Evolutionary conservation across 768 basidiomycete genomes (phyloP).

Genomic region (Cytidiella melzeri): DNA sequence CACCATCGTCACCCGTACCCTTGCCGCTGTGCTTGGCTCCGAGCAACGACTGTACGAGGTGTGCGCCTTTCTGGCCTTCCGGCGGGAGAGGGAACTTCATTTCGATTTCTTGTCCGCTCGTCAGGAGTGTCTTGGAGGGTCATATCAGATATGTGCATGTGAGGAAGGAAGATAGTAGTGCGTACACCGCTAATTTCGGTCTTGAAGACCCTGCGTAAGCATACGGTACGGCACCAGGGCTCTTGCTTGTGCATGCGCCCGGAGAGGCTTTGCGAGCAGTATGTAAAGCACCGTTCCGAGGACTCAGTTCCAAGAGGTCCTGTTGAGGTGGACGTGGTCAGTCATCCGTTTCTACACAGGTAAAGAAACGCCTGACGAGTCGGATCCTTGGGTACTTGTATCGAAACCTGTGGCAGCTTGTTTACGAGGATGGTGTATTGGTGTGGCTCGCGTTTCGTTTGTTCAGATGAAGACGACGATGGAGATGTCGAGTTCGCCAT

Average conservation of each 20-base stretch:
- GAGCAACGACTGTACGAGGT: background rate
- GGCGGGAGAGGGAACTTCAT: conserved; percentile 53
- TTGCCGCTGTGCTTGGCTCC: background rate
- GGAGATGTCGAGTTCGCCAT: background rate
- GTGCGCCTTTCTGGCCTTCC: conserved; percentile 49
- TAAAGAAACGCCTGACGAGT: no score
- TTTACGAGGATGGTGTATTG: background rate
- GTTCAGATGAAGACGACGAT: background rate
- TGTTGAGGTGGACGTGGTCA: no score
- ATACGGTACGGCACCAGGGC: conserved; percentile 31
- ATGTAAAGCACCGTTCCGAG: conserved; percentile 32
- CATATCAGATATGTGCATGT: background rate
- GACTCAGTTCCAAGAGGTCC: conserved; percentile 9
- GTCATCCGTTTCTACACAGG: no score
- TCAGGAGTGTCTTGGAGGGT: background rate
- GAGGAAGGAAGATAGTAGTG: no score
- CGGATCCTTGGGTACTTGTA: background rate
- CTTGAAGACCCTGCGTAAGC: conserved; percentile 30
- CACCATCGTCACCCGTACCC: conserved; percentile 16
- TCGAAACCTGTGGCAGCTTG: background rate
- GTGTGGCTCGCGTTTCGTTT: background rate
- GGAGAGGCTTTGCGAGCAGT: conserved; percentile 28
- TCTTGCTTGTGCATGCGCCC: conserved; percentile 26
- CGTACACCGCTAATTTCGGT: conserved; percentile 28
- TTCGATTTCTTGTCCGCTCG: conserved; percentile 3